Evolutionary conservation across 2,329 filamentous ascomycete genomes (phyloP).

Genomic region (Colletotrichum sojae): DNA sequence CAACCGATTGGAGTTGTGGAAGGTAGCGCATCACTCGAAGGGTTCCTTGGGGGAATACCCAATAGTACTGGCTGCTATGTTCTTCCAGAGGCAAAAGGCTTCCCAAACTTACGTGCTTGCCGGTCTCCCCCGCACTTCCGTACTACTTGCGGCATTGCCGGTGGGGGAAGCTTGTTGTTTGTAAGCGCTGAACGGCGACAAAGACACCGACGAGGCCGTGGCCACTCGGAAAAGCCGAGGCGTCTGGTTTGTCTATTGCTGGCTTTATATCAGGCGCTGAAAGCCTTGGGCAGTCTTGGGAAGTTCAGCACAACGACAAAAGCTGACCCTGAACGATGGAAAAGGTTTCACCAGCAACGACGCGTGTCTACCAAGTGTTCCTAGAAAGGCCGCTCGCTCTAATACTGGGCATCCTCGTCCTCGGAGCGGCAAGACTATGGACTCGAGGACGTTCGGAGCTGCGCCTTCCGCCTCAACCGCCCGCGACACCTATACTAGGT

Average conservation of each 20-base stretch:
- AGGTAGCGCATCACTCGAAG: too few species aligned
- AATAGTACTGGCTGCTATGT: too few species aligned
- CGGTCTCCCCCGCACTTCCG: conserved; percentile 1
- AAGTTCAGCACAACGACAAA: too few species aligned
- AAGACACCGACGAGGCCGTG: background rate
- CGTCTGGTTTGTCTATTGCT: too few species aligned
- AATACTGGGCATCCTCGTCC: background rate
- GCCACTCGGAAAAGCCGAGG: background rate
- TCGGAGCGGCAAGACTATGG: background rate
- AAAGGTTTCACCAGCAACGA: too few species aligned
- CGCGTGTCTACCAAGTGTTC: too few species aligned
- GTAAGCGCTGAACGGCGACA: background rate
- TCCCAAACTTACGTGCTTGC: background rate
- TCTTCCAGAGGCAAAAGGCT: background rate
- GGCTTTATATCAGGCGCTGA: too few species aligned
- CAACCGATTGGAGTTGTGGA: too few species aligned
- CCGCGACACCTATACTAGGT: background rate
- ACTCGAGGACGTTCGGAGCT: too few species aligned
- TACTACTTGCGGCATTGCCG: conserved; percentile 12
- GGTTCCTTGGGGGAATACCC: background rate
- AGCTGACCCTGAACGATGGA: too few species aligned
- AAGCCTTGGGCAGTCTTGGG: too few species aligned
- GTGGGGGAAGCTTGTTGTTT: background rate
- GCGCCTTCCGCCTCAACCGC: conserved; percentile 6
- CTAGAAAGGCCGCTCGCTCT: background rate